Evolutionary conservation across 176 grass and related monocot genomes (phyloP).

Genomic region (Carex scoparia): DNA sequence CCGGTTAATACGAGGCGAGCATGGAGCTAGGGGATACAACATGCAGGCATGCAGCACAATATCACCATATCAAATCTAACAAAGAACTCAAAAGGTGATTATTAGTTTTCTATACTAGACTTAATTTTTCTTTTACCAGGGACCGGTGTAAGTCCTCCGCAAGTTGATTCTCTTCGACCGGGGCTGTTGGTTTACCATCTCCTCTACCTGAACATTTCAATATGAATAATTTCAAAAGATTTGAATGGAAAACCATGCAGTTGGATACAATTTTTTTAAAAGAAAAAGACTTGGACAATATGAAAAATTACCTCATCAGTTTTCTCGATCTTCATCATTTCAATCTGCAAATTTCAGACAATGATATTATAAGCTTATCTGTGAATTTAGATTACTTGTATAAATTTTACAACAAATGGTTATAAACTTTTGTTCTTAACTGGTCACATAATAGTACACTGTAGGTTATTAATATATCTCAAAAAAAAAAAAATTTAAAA

Average conservation of each 20-base stretch:
- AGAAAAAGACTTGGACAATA: background rate
- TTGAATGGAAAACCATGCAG: constrained; percentile 4
- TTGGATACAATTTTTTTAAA: background rate
- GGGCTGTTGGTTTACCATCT: constrained; percentile 37
- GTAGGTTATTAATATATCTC: background rate
- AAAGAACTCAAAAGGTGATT: constrained; percentile 24
- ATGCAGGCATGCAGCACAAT: constrained; percentile 24
- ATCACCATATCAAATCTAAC: constrained; percentile 26
- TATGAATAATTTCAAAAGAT: constrained; percentile 9
- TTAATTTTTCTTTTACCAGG: constrained; percentile 41
- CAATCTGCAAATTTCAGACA: constrained; percentile 35
- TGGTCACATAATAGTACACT: constrained; percentile 7
- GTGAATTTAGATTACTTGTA: background rate
- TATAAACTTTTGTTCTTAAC: background rate
- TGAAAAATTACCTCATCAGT: constrained; percentile 51
- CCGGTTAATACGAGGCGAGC: constrained; percentile 13
- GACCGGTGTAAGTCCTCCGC: constrained; percentile 64
- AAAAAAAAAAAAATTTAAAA: background rate
- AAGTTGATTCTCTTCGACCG: constrained; percentile 59
- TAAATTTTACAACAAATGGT: background rate
- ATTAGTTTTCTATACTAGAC: constrained; percentile 15
- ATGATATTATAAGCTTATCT: constrained; percentile 10
- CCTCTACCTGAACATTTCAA: constrained; percentile 34
- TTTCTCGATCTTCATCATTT: constrained; percentile 56
- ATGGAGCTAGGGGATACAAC: constrained; percentile 15